Evolutionary conservation across 179 eudicot genomes (phyloP), one percentile per base, ranked within the genome.

Genomic region (Vitellaria paradoxa): DNA sequence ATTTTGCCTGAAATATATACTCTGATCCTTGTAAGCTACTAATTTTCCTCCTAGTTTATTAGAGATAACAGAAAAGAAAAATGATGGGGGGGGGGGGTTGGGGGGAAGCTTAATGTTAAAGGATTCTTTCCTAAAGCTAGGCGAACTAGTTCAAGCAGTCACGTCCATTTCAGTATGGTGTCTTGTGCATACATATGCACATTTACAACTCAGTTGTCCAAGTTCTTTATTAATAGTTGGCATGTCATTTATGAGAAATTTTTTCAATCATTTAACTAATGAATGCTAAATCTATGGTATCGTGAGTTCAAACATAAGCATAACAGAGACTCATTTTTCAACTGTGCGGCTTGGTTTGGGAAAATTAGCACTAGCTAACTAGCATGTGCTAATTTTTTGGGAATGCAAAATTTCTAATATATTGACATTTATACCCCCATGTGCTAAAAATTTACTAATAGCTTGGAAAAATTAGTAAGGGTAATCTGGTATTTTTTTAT

Each of bases 281-380:
- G 8, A 70, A 69, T 4, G n/a, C 56, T 26, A 61, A 23, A 12
- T 9, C 6, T 61, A 30, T 15, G 62, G 68, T 14, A 21, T 3
- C 50, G 37, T 42, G 52, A 47, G 57, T 45, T 2, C 8, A 42
- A 0, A 74, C 10, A 46, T 30, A 23, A 50, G 21, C 21, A 14
- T 83, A 89, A 90, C 90, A 82, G 79, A 23, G 84, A 77, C 72
- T 85, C 90, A 60, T 87, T 89, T 64, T 18, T 84, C 70, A n/a
- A n/a, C n/a, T n/a, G n/a, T n/a, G n/a, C n/a, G n/a, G n/a, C n/a
- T n/a, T n/a, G n/a, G n/a, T n/a, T n/a, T n/a, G n/a, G n/a, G n/a
- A n/a, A n/a, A n/a, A n/a, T n/a, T n/a, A n/a, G n/a, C n/a, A n/a
- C n/a, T n/a, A n/a, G n/a, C n/a, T n/a, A n/a, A n/a, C n/a, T n/a